These are phyloP conservation scores for Ascocoryne sarcoides DNA, from an alignment of 2,329 filamentous ascomycete genomes.

Conservation along the genomic window DNA sequence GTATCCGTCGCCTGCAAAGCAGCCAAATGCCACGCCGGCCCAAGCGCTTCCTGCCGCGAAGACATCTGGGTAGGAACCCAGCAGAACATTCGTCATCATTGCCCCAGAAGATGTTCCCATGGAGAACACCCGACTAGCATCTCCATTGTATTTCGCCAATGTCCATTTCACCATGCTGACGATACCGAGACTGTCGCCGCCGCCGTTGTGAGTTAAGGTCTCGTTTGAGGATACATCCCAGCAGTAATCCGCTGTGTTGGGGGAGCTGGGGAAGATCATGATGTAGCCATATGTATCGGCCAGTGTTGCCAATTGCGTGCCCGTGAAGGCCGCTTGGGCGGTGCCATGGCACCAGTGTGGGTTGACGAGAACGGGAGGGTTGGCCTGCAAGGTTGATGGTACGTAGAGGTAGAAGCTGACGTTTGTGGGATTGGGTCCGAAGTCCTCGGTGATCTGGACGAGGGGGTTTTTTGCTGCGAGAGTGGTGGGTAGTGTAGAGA, in stretches of 20 bases:
- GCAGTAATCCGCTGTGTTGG: constrained; percentile 39
- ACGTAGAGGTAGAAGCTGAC: constrained; percentile 24
- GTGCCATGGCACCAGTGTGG: constrained; percentile 31
- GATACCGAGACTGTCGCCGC: constrained; percentile 46
- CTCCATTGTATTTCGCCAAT: constrained; percentile 40
- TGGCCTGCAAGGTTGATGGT: constrained; percentile 8
- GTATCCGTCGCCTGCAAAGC: constrained; percentile 31
- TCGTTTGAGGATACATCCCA: constrained; percentile 48
- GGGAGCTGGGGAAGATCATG: constrained; percentile 47
- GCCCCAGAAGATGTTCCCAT: constrained; percentile 41
- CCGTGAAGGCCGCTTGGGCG: constrained; percentile 23
- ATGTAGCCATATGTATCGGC: constrained; percentile 49
- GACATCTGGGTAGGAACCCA: constrained; percentile 39
- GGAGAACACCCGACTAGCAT: constrained; percentile 43
- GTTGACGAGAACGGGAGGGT: constrained; percentile 18
- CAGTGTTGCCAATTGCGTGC: constrained; percentile 40
- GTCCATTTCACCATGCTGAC: constrained; percentile 50
- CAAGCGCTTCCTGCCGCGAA: constrained; percentile 38
- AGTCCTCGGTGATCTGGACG: constrained; percentile 30
- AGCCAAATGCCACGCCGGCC: constrained; percentile 37
- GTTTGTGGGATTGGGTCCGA: constrained; percentile 35
- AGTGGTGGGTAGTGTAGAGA: constrained; percentile 2
- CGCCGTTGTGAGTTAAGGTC: constrained; percentile 46
- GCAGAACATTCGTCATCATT: constrained; percentile 45
- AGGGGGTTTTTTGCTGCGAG: constrained; percentile 11